phyloP scores from a whole-genome alignment of 179 eudicot genomes.

The Kewa caespitosa region DNA sequence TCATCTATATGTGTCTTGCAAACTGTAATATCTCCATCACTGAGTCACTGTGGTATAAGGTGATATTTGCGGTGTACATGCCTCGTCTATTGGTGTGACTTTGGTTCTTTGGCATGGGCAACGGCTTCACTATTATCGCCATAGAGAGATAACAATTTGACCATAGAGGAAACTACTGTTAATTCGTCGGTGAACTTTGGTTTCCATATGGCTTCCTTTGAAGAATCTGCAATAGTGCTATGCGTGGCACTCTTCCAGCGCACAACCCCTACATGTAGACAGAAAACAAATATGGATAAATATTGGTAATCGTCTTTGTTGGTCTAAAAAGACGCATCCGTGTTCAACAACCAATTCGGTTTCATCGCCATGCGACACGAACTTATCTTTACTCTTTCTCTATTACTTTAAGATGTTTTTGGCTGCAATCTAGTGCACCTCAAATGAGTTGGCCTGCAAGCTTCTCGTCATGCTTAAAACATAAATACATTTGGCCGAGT shows the following conservation, averaged over 20 bases:
- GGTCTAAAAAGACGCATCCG: neutral
- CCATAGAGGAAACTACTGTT: no score
- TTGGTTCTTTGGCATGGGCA: no score
- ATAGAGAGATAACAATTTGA: no score
- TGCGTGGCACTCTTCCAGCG: neutral
- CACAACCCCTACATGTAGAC: neutral
- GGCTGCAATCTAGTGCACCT: neutral
- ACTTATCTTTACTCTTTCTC: neutral
- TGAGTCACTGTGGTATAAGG: no score
- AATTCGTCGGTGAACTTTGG: no score
- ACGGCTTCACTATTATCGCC: no score
- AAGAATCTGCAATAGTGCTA: neutral
- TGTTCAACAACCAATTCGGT: neutral
- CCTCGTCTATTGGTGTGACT: no score
- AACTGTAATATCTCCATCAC: no score
- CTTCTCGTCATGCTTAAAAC: neutral
- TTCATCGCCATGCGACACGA: neutral
- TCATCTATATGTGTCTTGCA: no score
- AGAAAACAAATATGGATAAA: no score
- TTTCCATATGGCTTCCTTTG: no score
- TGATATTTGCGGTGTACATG: no score
- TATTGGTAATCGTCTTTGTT: neutral
- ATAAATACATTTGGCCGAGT: neutral
- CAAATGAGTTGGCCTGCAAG: neutral
- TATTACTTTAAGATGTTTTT: neutral